Evolutionary conservation across 148 eudicot genomes (phyloP), one percentile per base, ranked within the genome.

Genomic region (Amaranthus cruentus): DNA sequence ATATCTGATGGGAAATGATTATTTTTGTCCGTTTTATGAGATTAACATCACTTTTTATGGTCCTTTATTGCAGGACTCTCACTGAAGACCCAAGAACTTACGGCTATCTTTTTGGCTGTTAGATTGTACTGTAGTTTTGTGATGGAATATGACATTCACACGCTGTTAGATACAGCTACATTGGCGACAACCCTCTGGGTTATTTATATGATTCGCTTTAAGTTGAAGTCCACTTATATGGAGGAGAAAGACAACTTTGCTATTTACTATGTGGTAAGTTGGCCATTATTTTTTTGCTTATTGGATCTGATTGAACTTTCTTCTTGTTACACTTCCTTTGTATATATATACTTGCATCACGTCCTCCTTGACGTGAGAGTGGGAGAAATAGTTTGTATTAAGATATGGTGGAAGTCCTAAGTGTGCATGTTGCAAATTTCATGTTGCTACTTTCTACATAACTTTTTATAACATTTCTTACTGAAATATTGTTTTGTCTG

Each of bases 71-170:
- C 75, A 83, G 86, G 86, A 15, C 78, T 83, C 58, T 83, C 86
- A 7, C 81, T 83, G 42, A 83, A 83, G 73, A 55, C 83, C 38
- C 86, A 83, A 75, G 86, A 83, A 46, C 81, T 83, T 44, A 83
- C 86, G n/a, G 86, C 86, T 50, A 70, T 83, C n/a, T 83, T 83
- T 72, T 66, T 83, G 47, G 86, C 83, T 46, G 83, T 80, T 42
- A 80, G 86, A 60, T 68, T 80, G 44, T 83, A 83, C 73, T 83
- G 86, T 56, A 83, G 86, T 70, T 80, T 80, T 63, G 86, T 83
- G 64, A 80, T 83, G 86, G 86, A 83, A 78, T 83, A 83, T 78
- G 86, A 83, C 61, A 83, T 83, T 46, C 86, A 83, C 69, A 83
- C 86, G 2, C 18, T 83, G 67, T 66, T 83, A 69, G 86, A 83